phyloP scores from a whole-genome alignment of 1,139 yeast genomes.

The Debaryomyces nepalensis region DNA sequence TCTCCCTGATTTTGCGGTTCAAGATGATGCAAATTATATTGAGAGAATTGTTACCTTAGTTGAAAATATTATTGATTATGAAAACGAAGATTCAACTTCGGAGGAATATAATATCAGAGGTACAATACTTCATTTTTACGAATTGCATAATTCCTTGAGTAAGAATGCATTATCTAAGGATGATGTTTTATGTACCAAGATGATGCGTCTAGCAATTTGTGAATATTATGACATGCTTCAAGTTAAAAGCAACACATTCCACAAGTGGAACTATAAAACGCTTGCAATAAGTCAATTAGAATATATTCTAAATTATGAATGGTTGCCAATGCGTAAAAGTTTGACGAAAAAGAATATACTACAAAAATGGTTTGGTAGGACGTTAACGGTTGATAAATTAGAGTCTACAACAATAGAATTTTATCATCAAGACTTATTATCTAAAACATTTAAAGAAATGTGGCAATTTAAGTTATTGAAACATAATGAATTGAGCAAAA shows the following conservation, averaged over 20 bases:
- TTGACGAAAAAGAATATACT: constrained; percentile 13
- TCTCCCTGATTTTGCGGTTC: constrained; percentile 24
- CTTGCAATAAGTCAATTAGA: constrained; percentile 19
- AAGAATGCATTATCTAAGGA: neutral
- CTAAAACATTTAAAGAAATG: constrained; percentile 1
- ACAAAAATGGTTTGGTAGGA: constrained; percentile 23
- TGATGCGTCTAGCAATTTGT: constrained; percentile 35
- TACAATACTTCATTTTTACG: constrained; percentile 27
- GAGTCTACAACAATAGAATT: constrained; percentile 19
- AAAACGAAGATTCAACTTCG: constrained; percentile 29
- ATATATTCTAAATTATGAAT: constrained; percentile 12
- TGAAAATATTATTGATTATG: constrained; percentile 34
- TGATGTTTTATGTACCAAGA: constrained; percentile 22
- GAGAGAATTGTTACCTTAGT: constrained; percentile 28
- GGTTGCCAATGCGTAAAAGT: constrained; percentile 8
- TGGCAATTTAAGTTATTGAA: constrained; percentile 4
- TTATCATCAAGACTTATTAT: constrained; percentile 8
- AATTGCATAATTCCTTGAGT: constrained; percentile 26
- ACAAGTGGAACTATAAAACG: constrained; percentile 20
- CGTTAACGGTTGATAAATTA: constrained; percentile 16
- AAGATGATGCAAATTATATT: constrained; percentile 29
- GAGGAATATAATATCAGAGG: constrained; percentile 27
- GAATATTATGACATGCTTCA: constrained; percentile 17
- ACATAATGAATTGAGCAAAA: neutral
- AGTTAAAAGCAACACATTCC: constrained; percentile 15